Base-by-base conservation (phyloP, 257 asterid species). In the Lantana camara region DNA sequence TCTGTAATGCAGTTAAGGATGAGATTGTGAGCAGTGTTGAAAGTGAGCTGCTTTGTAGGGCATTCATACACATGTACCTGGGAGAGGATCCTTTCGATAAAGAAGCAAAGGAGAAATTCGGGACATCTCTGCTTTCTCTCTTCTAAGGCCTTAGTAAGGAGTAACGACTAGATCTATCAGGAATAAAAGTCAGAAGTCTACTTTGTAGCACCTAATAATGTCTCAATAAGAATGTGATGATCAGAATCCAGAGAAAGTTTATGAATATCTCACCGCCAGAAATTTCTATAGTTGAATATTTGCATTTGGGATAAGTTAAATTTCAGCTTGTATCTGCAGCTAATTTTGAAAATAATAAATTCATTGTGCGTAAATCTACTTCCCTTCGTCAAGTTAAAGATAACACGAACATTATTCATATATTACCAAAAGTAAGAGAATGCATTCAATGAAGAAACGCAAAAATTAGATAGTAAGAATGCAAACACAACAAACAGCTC, bases 21-120 rank as follows among this genome's bases (percentile, higher is more conserved):
- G 85, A 86, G 68, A 71, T 72, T 19, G 87, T 83, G 64, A 85
- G 86, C 85, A 75, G 79, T 60, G 85, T 86, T 17, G 80, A 86
- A 37, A 86, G 87, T 14, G 89, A 86, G 64, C 82, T 86, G n/a
- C 81, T 86, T 14, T 84, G 95, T 87, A 82, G 90, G 79, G 96
- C 87, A 24, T 84, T 54, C 74, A 57, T 79, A 65, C 76, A 86
- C 69, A 52, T 86, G 85, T 84, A 80, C 61, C 37, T 80, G 74
- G 95, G 95, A 23, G 96, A 86, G 54, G 90, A 86, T 74, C 89
- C 87, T 52, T 79, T 84, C 27, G 89, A 89, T 84, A 84, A 84
- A 75, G 91, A 86, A 66, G 87, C 95, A 22, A 82, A 79, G 76
- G 91, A 89, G 9, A 86, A 72, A 9, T 84, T 89, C 9, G 93